Evolutionary conservation across 345 rosid genomes (phyloP), one percentile per base, ranked within the genome.

Genomic region (Boechera retrofracta): DNA sequence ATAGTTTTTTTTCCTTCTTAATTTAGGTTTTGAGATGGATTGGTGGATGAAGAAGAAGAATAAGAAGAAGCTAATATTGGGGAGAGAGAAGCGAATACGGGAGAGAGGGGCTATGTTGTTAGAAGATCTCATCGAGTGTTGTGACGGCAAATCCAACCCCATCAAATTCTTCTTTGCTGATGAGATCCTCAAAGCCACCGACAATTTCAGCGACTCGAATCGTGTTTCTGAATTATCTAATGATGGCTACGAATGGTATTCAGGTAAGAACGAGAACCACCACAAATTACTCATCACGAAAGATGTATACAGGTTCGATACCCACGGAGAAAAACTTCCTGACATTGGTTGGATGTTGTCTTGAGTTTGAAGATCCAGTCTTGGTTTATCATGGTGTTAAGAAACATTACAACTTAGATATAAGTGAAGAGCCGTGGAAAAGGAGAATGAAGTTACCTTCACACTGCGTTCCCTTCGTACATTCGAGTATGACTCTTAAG

Each of bases 81-180:
- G 24, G 24, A 21, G 24, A 21, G 24, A 21, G 24, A 21, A 21
- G 24, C 24, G 24, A 21, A 21, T 21, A 21, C 24, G 24, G 1
- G 15, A 32, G 63, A 57, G 62, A 57, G 62, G 62, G 6, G 42
- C 26, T 0, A n/a, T 0, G 42, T n/a, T 58, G 24, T 58, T 55
- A 29, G 60, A 55, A 55, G 36, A 29, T 58, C n/a, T 33, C 0
- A n/a, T 58, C 1, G 41, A 58, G 33, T 58, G 18, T 12, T 11
- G 60, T 2, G 18, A 55, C 29, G 60, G 60, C 36, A 29, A 12
- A 55, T 55, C 60, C 10, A 55, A 55, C 29, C 36, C 60, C 18
- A 55, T 55, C 36, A 55, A 55, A 29, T 29, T 55, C 64, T 59
- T 59, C 64, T 59, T 44, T n/a, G 44, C 64, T 35, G 15, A 8